Conservation (phyloP, 768 basidiomycete species). For the Gymnopilus dilepis region DNA sequence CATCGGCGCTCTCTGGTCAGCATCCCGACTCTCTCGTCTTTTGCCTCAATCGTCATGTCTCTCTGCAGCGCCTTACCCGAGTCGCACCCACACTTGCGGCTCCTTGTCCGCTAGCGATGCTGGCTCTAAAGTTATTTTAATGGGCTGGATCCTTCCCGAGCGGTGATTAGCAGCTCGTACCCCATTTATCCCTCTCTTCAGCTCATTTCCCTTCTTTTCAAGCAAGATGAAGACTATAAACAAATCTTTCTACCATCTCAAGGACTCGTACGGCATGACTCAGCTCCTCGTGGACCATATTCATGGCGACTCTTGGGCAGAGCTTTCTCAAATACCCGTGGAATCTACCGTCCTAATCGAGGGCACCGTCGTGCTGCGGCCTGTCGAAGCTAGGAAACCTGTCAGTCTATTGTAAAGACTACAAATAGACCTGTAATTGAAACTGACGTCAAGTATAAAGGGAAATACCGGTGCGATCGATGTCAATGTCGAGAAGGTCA, state of each 20-base stretch:
- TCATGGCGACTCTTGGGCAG: conserved; percentile 37
- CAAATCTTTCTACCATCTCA: conserved; percentile 83
- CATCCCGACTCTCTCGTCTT: conserved; percentile 23
- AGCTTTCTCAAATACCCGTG: conserved; percentile 67
- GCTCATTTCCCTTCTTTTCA: conserved; percentile 42
- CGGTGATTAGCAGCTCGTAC: conserved; percentile 59
- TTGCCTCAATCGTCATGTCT: conserved; percentile 17
- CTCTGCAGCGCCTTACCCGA: conserved; percentile 58
- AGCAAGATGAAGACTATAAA: conserved; percentile 70
- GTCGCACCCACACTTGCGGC: conserved; percentile 68
- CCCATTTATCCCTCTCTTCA: conserved; percentile 36
- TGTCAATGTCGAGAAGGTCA: conserved; percentile 71
- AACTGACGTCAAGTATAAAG: conserved; percentile 40
- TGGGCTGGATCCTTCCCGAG: conserved; percentile 84
- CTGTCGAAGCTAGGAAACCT: conserved; percentile 61
- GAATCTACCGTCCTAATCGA: conserved; percentile 81
- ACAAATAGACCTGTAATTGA: conserved; percentile 21
- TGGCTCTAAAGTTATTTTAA: conserved; percentile 67
- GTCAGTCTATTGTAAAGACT: conserved; percentile 46
- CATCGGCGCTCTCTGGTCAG: conserved; percentile 43
- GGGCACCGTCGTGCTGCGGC: conserved; percentile 73
- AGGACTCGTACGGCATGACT: conserved; percentile 75
- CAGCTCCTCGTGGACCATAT: conserved; percentile 76
- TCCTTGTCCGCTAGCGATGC: conserved; percentile 56
- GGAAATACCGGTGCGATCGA: conserved; percentile 78